Evolutionary conservation across 306 rosid species (phyloP).

Genomic region (Morella rubra): DNA sequence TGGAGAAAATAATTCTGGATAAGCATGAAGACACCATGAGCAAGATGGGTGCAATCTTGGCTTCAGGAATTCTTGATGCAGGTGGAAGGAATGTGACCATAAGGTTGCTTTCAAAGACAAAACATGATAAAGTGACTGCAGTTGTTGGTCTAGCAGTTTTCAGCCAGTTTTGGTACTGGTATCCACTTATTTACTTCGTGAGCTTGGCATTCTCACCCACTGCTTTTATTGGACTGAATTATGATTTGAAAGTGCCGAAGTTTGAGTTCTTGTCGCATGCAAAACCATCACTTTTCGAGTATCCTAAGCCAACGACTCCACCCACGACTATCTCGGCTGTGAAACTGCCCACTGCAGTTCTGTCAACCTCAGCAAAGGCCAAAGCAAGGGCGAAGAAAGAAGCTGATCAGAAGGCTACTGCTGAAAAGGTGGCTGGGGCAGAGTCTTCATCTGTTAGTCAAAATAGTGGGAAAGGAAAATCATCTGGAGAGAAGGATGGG

Average conservation of each 20-base stretch:
- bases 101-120: constrained; percentile 83
- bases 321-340: constrained; percentile 79
- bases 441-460: constrained; percentile 55
- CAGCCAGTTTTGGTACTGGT: constrained; percentile 99
- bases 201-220: constrained; percentile 95
- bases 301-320: constrained; percentile 86
- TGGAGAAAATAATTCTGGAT: constrained; percentile 94
- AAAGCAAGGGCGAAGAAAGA: constrained; percentile 98
- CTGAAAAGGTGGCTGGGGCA: constrained; percentile 58
- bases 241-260: constrained; percentile 84
- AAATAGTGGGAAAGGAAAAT: constrained; percentile 67
- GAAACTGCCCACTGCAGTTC: constrained; percentile 95
- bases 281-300: constrained; percentile 89
- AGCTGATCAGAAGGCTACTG: constrained; percentile 81
- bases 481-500: constrained; percentile 75
- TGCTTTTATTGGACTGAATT: constrained; percentile 84
- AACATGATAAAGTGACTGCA: constrained; percentile 93
- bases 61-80: constrained; percentile 98
- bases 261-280: constrained; percentile 93
- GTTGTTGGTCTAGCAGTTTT: constrained; percentile 99
- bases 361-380: constrained; percentile 96
- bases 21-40: constrained; percentile 99
- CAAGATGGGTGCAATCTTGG: constrained; percentile 99
- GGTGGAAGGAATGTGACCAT: constrained; percentile 99
- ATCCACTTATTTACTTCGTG: constrained; percentile 91